phyloP scores from a whole-genome alignment of 2,329 filamentous ascomycete genomes.

The Cercospora sojina region DNA sequence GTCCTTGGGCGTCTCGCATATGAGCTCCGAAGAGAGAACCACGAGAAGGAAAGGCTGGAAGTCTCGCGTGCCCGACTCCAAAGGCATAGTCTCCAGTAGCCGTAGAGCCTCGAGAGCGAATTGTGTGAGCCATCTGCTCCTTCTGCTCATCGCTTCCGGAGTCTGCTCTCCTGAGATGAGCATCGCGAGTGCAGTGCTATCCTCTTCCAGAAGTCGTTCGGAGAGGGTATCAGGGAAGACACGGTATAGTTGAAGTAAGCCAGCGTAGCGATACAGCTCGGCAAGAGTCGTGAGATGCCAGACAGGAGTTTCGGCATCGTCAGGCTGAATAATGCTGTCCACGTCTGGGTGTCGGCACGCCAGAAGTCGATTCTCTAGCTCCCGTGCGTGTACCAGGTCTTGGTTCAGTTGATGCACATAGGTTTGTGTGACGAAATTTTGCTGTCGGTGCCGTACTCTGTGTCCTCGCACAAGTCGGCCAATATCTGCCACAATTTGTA shows the following conservation, averaged over 20 bases:
- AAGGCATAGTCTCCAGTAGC: constrained; percentile 51
- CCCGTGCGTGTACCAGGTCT: constrained; percentile 37
- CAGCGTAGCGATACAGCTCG: constrained; percentile 55
- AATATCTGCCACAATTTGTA: constrained; percentile 48
- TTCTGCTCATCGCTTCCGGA: constrained; percentile 30
- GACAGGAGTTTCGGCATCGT: constrained; percentile 54
- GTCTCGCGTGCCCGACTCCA: constrained; percentile 55
- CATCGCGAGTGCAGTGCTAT: constrained; percentile 2
- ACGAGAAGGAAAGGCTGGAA: constrained; percentile 57
- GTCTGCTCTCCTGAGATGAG: constrained; percentile 16
- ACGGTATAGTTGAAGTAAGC: constrained; percentile 56
- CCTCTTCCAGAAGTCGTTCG: constrained; percentile 14
- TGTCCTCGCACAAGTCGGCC: constrained; percentile 38
- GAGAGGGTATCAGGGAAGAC: constrained; percentile 47
- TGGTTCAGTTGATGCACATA: constrained; percentile 24
- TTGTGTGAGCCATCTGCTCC: constrained; percentile 50
- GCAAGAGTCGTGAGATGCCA: constrained; percentile 56
- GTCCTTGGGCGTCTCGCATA: constrained; percentile 15
- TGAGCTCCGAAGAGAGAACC: constrained; percentile 34
- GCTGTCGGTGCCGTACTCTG: constrained; percentile 20
- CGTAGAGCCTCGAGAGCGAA: constrained; percentile 54
- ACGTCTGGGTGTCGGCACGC: constrained; percentile 49
- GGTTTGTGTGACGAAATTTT: constrained; percentile 28
- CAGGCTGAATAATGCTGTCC: constrained; percentile 51
- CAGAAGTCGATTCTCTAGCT: constrained; percentile 52